Evolutionary conservation across 1,139 yeast species (phyloP), one percentile per base, ranked within the genome.

Genomic region (Hansenula anomala): DNA sequence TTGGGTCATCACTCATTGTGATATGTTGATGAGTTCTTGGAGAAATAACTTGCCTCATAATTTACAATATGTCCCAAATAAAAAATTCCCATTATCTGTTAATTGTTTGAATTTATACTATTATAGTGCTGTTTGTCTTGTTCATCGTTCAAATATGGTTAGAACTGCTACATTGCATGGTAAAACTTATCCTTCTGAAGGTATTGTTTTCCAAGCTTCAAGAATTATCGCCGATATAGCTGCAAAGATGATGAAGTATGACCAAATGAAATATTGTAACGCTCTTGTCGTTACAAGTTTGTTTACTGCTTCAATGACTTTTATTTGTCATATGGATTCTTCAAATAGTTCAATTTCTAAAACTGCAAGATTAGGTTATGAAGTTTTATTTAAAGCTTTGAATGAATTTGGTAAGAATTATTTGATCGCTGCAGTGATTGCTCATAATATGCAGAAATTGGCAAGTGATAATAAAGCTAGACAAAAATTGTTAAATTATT

Each of bases 201-300:
- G 92, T 13, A 84, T 86, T 45, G 83, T 90, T 3, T 85, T 85
- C 66, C 90, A 84, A 58, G 88, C 95, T 0, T 88, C 94, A 2
- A 78, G 87, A 54, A 82, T 83, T 83, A 80, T 85, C 46, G 76
- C 85, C 7, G 69, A 79, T 43, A 80, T 85, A 39, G 66, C 78
- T 34, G 82, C 81, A 42, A 78, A 76, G 43, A 53, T 85, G 45
- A 60, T 73, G 28, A 75, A 73, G 34, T 68, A 73, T 36, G 71
- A 73, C 42, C 75, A 76, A 51, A 56, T 80, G 42, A 63, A 64
- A 44, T 71, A 71, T 52, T 69, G 80, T 55, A 82, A 84, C 22
- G 76, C 80, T 20, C 69, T 78, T 56, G 67, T 78, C 49, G 65
- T 72, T 31, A 66, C 69, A 41, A 61, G 71, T 2, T 60, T 83